Conservation (phyloP, 2,329 filamentous ascomycete genomes). For the Trichoderma citrinoviride region DNA sequence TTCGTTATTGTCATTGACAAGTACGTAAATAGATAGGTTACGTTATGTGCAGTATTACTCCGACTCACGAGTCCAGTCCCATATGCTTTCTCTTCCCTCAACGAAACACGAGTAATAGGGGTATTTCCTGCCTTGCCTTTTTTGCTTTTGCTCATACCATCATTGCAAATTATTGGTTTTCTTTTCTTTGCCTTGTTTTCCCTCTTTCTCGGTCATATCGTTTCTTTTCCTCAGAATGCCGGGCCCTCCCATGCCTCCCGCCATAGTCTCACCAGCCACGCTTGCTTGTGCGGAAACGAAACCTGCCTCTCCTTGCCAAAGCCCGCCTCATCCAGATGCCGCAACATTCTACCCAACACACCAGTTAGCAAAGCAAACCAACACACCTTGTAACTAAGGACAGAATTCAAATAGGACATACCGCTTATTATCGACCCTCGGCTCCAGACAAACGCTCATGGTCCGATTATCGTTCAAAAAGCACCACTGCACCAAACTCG, state of each 20-base stretch:
- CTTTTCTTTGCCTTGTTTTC: no score
- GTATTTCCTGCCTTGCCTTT: conserved; percentile 5
- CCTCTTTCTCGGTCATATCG: no score
- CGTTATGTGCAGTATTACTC: no score
- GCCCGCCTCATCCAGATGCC: conserved; percentile 69
- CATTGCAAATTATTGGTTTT: no score
- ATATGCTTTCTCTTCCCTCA: not conserved
- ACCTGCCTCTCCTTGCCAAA: conserved; percentile 88
- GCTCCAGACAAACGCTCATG: conserved; percentile 80
- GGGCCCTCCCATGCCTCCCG: conserved; percentile 79
- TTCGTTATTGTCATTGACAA: not conserved
- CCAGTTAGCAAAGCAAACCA: not conserved
- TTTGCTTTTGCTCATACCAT: not conserved
- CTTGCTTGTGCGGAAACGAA: conserved; percentile 87
- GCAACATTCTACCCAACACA: conserved; percentile 29
- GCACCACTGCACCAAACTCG: conserved; percentile 82
- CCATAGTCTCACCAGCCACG: conserved; percentile 76
- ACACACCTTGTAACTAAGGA: not conserved
- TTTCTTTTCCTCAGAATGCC: conserved; percentile 43
- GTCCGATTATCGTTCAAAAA: conserved; percentile 76
- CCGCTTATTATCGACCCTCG: conserved; percentile 87
- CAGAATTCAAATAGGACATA: conserved; percentile 42
- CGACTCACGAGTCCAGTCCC: no score
- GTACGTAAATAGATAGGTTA: not conserved
- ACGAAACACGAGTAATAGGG: not conserved